A percentile compares a stretch with the other conserved stretches of the same genome.
These are phyloP conservation scores for Colletotrichum theobromicola DNA, from an alignment of 2,329 filamentous ascomycete species.

Conservation along the genomic window DNA sequence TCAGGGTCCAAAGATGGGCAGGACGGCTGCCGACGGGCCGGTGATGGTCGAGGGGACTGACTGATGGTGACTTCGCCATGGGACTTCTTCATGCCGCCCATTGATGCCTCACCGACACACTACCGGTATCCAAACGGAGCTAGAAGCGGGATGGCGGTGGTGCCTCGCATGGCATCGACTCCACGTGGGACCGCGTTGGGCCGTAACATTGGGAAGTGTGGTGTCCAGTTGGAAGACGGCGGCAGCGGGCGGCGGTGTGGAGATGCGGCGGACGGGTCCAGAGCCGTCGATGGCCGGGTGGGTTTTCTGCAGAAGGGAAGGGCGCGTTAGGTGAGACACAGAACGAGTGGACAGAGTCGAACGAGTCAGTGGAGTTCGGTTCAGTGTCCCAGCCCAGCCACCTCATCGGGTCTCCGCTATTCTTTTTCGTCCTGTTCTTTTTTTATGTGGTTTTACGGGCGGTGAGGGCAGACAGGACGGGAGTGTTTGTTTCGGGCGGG, in stretches of 20 bases:
- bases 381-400: not conserved
- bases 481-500: not conserved
- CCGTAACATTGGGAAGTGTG: not conserved
- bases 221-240: not conserved
- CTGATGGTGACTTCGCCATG: no score
- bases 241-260: not conserved
- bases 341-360: not conserved
- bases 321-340: not conserved
- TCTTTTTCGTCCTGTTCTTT: not conserved
- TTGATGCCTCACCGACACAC: no score
- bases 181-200: not conserved
- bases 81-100: fast-evolving
- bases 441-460: not conserved
- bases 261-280: not conserved
- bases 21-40: not conserved
- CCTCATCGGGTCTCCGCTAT: not conserved
- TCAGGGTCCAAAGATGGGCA: not conserved
- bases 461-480: not conserved
- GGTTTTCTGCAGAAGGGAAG: not conserved
- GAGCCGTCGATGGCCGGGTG: not conserved
- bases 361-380: not conserved
- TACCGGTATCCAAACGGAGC: no score
- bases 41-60: not conserved
- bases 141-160: not conserved
- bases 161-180: not conserved